These are phyloP conservation scores for Suhomyces prunicola DNA, from an alignment of 805 yeast species.

Conservation along the genomic window DNA sequence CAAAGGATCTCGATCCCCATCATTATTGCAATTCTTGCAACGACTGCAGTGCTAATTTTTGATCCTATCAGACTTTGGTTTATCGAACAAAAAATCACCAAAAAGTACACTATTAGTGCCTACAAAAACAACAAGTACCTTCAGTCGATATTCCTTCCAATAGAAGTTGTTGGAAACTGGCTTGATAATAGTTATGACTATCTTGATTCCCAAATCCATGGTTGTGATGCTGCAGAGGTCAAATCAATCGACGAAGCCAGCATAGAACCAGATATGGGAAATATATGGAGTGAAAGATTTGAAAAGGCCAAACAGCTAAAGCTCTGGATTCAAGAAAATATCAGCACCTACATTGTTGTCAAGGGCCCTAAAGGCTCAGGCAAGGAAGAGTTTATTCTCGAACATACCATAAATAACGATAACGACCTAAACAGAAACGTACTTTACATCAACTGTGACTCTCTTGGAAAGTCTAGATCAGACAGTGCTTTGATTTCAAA, in stretches of 20 bases:
- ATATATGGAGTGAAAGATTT: conserved; percentile 68
- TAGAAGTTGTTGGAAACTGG: conserved; percentile 21
- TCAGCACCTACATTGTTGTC: conserved; percentile 84
- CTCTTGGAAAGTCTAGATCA: conserved; percentile 65
- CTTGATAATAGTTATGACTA: conserved; percentile 33
- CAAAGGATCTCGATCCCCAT: conserved; percentile 81
- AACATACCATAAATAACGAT: conserved; percentile 59
- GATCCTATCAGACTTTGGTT: conserved; percentile 89
- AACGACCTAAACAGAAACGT: conserved; percentile 43
- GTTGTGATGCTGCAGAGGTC: conserved; percentile 16
- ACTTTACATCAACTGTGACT: conserved; percentile 76
- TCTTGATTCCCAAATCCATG: conserved; percentile 28
- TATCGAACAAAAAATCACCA: conserved; percentile 69
- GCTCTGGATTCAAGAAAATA: conserved; percentile 82
- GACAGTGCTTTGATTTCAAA: conserved; percentile 66
- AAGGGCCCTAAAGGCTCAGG: conserved; percentile 97
- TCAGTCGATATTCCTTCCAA: conserved; percentile 26
- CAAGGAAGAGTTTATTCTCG: conserved; percentile 72
- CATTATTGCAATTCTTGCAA: conserved; percentile 73
- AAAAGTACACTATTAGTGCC: conserved; percentile 50
- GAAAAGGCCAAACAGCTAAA: conserved; percentile 66
- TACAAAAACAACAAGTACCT: conserved; percentile 36
- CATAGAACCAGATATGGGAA: conserved; percentile 12
- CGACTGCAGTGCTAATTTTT: conserved; percentile 78
- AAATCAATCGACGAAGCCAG: conserved; percentile 29